Base-by-base conservation (phyloP, 257 asterid genomes). In the Petunia axillaris region DNA sequence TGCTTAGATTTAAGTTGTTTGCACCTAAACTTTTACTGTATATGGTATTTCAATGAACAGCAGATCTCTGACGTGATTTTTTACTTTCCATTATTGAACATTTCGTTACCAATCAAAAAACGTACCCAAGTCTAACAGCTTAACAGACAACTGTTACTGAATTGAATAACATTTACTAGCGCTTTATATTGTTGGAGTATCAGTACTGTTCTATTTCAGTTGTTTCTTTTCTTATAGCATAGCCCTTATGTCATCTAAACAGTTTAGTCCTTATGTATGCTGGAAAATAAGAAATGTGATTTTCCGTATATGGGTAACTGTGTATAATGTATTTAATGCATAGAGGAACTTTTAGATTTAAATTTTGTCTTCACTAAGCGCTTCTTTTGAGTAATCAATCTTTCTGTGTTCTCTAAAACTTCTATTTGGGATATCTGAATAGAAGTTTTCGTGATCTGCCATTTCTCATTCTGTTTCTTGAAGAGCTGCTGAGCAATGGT, bases 401-500 rank as follows among this genome's bases (percentile, higher is more conserved):
- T 66, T 41, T 15, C 54, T 66, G 35, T 13, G 53, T 65, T 15
- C 37, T 40, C 53, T 66, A 36, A 41, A 6, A 9, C 3, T 39
- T 25, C 25, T 25, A 25, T 25, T 25, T 25, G 25, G 25, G 25
- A 25, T 25, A 25, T 25, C 25, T 25, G 25, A 25, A 25, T 25
- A 25, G 25, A 25, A 25, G 25, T 25, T 25, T 25, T 25, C 25
- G 25, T 25, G 25, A 25, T 25, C 25, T 25, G 25, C 25, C 25
- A 25, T 85, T 83, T 81, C 77, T 84, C 81, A 63, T 81, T 53
- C 66, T 85, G 80, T 85, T 89, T 82, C 81, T 82, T 85, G 84
- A 85, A 94, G 98, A 83, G 93, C 96, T 89, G 97, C 98, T 46
- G 98, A 94, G 87, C 77, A 7, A 81, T 94, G 98, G 98, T 94